Percentiles rank a stretch among this genome's conserved stretches.
Evolutionary conservation across 768 basidiomycete genomes (phyloP).

Genomic region (Naganishia vishniacii): DNA sequence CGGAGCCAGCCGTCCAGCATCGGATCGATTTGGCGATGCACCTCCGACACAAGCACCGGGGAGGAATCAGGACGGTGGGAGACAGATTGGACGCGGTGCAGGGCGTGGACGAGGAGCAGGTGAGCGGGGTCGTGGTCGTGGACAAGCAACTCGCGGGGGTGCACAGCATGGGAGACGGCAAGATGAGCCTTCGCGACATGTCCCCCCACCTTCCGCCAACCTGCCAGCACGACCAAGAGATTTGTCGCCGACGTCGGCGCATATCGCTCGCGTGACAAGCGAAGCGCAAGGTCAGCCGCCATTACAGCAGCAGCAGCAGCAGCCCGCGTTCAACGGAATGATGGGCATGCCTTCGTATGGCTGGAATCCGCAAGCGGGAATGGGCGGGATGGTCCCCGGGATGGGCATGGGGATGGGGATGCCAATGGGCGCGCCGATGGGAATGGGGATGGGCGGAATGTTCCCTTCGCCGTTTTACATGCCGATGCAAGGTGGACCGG

Average conservation of each 20-base stretch:
- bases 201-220: conserved; percentile 4
- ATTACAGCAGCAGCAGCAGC: conserved; percentile 11
- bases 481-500: not conserved
- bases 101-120: conserved; percentile 23
- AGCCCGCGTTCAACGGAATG: conserved; percentile 4
- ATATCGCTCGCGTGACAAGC: conserved; percentile 25
- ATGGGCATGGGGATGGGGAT: conserved; percentile 12
- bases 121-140: conserved; percentile 28
- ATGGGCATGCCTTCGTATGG: conserved; percentile 15
- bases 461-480: conserved; percentile 2
- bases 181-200: not conserved
- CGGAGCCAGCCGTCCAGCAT: not conserved
- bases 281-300: not conserved
- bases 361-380: conserved; percentile 2
- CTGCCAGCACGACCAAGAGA: conserved; percentile 24
- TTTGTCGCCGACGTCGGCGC: conserved; percentile 23
- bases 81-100: conserved; percentile 23
- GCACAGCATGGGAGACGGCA: conserved; percentile 15
- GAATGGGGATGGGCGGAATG: conserved; percentile 18
- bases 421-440: conserved; percentile 11
- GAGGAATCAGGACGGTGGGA: conserved; percentile 23
- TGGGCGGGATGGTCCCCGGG: not conserved
- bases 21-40: conserved; percentile 13
- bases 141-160: conserved; percentile 23
- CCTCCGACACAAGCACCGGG: conserved; percentile 3